Percentiles rank a stretch among this genome's conserved stretches.
Conservation (phyloP, 805 yeast genomes). For the Huiozyma sinensis region DNA sequence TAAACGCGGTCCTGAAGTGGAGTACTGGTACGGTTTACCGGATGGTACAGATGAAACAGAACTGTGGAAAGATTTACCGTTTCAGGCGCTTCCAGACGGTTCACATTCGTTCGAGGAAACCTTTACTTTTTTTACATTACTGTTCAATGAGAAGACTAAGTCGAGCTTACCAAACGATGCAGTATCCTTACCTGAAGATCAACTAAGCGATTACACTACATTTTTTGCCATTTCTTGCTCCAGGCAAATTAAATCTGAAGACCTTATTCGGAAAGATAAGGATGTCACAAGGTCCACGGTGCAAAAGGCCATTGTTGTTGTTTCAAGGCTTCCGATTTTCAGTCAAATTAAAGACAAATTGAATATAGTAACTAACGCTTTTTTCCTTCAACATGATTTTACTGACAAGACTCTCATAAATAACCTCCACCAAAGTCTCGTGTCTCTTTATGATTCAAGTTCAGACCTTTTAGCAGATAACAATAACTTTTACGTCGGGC, state of each 20-base stretch:
- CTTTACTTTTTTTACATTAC: constrained; percentile 77
- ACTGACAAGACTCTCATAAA: constrained; percentile 58
- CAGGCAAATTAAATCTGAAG: constrained; percentile 61
- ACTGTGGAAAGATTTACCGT: constrained; percentile 81
- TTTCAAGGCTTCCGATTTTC: constrained; percentile 79
- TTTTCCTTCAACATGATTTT: constrained; percentile 72
- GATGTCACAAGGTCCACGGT: constrained; percentile 79
- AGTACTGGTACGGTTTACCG: constrained; percentile 62
- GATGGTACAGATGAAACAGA: constrained; percentile 25
- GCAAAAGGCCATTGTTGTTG: constrained; percentile 82
- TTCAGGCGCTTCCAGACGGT: constrained; percentile 94
- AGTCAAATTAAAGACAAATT: constrained; percentile 83
- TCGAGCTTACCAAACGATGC: constrained; percentile 30
- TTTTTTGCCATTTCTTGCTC: constrained; percentile 94
- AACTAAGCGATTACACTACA: constrained; percentile 40
- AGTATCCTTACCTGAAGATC: constrained; percentile 29
- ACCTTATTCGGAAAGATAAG: constrained; percentile 42
- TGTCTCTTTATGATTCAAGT: constrained; percentile 32
- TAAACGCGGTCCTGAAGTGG: constrained; percentile 86
- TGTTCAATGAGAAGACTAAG: constrained; percentile 46
- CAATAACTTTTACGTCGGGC: constrained; percentile 50
- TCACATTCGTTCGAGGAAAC: constrained; percentile 90
- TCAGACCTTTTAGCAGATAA: constrained; percentile 13
- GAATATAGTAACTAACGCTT: constrained; percentile 78
- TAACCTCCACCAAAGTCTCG: constrained; percentile 57